phyloP scores from a whole-genome alignment of 768 basidiomycete species.

The Lactarius sp. region DNA sequence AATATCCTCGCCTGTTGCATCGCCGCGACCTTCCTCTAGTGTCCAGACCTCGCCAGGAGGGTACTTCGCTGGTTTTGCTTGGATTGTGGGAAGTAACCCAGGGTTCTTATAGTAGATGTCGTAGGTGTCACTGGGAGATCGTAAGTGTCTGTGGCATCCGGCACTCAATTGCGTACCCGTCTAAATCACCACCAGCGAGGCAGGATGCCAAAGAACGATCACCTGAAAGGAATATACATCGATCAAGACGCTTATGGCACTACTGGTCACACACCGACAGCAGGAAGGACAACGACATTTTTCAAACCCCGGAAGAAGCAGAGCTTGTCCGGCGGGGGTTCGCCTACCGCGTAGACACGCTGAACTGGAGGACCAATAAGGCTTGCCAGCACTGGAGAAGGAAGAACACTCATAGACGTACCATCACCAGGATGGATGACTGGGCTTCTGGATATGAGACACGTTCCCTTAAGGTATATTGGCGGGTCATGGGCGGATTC shows the following conservation, averaged over 20 bases:
- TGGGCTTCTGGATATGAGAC: conserved; percentile 32
- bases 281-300: conserved; percentile 30
- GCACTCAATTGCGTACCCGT: conserved; percentile 46
- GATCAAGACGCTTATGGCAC: not conserved
- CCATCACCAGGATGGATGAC: conserved; percentile 36
- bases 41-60: conserved; percentile 28
- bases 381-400: not conserved
- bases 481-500: conserved; percentile 1
- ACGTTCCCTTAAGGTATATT: conserved; percentile 1
- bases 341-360: conserved; percentile 31
- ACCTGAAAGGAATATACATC: conserved; percentile 36
- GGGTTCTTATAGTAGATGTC: conserved; percentile 50
- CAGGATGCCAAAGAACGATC: conserved; percentile 59
- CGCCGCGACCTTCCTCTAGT: conserved; percentile 29
- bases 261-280: not conserved
- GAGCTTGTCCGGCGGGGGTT: conserved; percentile 27
- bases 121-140: conserved; percentile 51
- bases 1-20: conserved; percentile 62
- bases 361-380: conserved; percentile 20
- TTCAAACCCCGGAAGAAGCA: conserved; percentile 26
- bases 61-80: conserved; percentile 51
- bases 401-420: not conserved
- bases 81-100: conserved; percentile 49
- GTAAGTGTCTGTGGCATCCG: not conserved
- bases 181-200: conserved; percentile 74